Conservation (phyloP, 192 early-diverging fungal genomes). For the Globomyces pollinis-pini region DNA sequence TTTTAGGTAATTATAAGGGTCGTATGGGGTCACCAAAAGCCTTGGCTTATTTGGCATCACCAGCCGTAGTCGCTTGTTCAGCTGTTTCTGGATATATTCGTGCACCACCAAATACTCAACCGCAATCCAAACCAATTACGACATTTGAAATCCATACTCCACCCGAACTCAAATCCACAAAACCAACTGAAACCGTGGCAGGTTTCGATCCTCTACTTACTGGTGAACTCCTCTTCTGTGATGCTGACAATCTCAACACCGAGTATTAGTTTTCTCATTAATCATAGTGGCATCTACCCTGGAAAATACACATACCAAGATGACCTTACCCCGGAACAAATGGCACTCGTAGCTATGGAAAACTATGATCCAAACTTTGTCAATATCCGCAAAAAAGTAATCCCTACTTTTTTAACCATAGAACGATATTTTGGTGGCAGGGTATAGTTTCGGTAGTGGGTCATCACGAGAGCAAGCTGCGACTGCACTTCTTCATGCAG, state of each 20-base stretch:
- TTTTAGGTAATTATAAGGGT: conserved; percentile 99
- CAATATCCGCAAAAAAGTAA: conserved; percentile 48
- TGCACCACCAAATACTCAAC: conserved; percentile 24
- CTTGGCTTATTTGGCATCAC: conserved; percentile 88
- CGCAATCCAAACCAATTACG: not conserved
- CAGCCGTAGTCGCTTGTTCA: conserved; percentile 92
- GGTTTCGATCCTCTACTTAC: conserved; percentile 69
- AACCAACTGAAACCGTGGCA: conserved; percentile 25
- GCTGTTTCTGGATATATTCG: conserved; percentile 82
- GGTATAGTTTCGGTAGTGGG: conserved; percentile 96
- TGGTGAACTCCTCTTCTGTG: conserved; percentile 84
- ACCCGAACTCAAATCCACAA: conserved; percentile 9
- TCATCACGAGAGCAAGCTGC: conserved; percentile 98
- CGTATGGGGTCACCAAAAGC: conserved; percentile 93
- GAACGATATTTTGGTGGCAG: conserved; percentile 81
- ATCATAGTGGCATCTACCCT: conserved; percentile 95
- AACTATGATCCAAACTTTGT: conserved; percentile 93
- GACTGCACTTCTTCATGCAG: conserved; percentile 82
- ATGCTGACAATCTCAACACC: conserved; percentile 94
- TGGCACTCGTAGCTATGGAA: conserved; percentile 96
- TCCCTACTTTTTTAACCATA: conserved; percentile 15
- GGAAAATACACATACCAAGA: conserved; percentile 99
- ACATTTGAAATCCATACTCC: conserved; percentile 1
- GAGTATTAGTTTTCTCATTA: too few species aligned
- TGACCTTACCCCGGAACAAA: conserved; percentile 79